These are phyloP conservation scores for Mortierella sp. DNA, from an alignment of 371 early-diverging fungal species.

Conservation along the genomic window DNA sequence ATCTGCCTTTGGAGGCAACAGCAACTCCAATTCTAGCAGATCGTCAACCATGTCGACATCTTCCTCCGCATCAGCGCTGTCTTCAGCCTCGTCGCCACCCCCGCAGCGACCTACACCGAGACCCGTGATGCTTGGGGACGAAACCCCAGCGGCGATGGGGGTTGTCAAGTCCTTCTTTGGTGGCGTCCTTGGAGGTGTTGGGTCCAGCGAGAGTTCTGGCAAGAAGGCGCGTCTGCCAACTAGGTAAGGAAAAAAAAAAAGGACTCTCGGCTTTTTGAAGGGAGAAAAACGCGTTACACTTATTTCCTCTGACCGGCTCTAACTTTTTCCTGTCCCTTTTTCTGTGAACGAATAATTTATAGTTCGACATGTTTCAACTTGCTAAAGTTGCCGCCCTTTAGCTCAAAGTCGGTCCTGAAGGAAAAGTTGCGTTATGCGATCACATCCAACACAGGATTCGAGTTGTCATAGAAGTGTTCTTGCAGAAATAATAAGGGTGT, in stretches of 20 bases:
- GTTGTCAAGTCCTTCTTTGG: constrained; percentile 67
- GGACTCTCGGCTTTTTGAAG: neutral
- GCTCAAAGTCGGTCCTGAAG: constrained; percentile 65
- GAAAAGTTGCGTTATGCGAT: constrained; percentile 71
- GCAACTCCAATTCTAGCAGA: constrained; percentile 7
- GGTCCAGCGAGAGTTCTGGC: constrained; percentile 37
- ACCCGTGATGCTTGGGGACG: constrained; percentile 14
- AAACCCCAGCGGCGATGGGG: constrained; percentile 40
- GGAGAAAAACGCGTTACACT: neutral
- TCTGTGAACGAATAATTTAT: neutral
- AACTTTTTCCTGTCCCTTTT: neutral
- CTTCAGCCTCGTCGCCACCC: constrained; percentile 10
- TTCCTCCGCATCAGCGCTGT: constrained; percentile 13
- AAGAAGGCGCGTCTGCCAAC: constrained; percentile 68
- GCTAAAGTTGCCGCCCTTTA: constrained; percentile 86
- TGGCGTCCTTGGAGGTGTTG: constrained; percentile 58
- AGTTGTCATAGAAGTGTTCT: constrained; percentile 37
- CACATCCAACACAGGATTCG: constrained; percentile 68
- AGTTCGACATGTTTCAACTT: constrained; percentile 86
- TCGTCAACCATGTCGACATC: constrained; percentile 16
- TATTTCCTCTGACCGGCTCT: neutral
- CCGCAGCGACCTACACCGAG: constrained; percentile 23
- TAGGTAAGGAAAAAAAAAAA: constrained; percentile 50
- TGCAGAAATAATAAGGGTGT: neutral
- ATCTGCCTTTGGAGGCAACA: constrained; percentile 25